Evolutionary conservation across 1,139 yeast genomes (phyloP).

Genomic region (Tardiomyces digboiensis): DNA sequence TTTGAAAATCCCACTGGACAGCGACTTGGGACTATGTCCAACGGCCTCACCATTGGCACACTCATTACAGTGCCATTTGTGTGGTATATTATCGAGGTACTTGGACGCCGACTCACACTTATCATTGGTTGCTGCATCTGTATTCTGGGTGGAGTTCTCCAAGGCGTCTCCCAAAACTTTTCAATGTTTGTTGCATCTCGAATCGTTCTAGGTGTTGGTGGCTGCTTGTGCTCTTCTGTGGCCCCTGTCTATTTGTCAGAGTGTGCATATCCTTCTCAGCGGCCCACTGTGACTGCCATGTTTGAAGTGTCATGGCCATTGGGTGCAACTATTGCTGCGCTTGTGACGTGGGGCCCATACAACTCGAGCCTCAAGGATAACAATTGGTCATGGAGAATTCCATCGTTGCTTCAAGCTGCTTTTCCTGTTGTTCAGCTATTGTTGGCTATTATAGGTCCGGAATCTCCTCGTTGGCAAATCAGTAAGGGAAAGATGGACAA

Average conservation of each 20-base stretch:
- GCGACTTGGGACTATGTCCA: slow-evolving; percentile 36
- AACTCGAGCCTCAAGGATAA: slow-evolving; percentile 8
- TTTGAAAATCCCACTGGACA: slow-evolving; percentile 36
- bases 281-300: slow-evolving; percentile 37
- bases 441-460: slow-evolving; percentile 31
- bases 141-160: slow-evolving; percentile 38
- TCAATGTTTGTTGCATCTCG: slow-evolving; percentile 37
- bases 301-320: slow-evolving; percentile 44
- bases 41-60: slow-evolving; percentile 46
- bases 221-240: slow-evolving; percentile 19
- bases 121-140: slow-evolving; percentile 32
- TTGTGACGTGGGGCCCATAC: slow-evolving; percentile 42
- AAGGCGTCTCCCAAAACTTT: slow-evolving; percentile 32
- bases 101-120: slow-evolving; percentile 39
- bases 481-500: slow-evolving; percentile 42
- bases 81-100: slow-evolving; percentile 31
- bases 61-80: slow-evolving; percentile 14
- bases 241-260: slow-evolving; percentile 36
- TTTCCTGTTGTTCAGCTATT: slow-evolving; percentile 30
- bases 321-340: slow-evolving; percentile 47
- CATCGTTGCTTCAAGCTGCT: slow-evolving; percentile 32
- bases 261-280: slow-evolving; percentile 32
- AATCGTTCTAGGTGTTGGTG: slow-evolving; percentile 41
- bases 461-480: slow-evolving; percentile 69
- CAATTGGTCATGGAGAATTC: slow-evolving; percentile 36